Base-by-base conservation (phyloP, 345 rosid species). In the Salix viminalis region DNA sequence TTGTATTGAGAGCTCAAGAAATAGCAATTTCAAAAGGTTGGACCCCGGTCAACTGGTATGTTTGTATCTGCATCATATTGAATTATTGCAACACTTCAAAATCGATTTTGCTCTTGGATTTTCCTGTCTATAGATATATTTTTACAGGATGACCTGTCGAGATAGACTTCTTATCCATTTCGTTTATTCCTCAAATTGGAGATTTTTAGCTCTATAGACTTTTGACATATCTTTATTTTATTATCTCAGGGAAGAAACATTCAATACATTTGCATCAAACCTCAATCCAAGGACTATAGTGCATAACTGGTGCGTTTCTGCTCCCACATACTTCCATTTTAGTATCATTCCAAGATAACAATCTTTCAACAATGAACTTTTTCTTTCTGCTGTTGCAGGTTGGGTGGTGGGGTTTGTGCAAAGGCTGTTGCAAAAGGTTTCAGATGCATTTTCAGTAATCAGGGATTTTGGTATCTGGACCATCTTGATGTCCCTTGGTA, bases 41-140 rank as follows among this genome's bases (percentile, higher is more conserved):
- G 95, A 93, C 87, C 11, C 97, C 98, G 18, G 98, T 91, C 73
- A 93, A 93, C 82, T 93, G 98, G 98, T 91, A 87, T 65, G 79
- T 61, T 67, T 73, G 11, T 15, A 76, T 26, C 69, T 67, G 5
- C 41, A 41, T 30, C 65, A 58, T 58, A 21, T 30, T 7, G 14
- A 14, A 46, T 71, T 19, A 52, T 42, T 61, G 54, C 28, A 21
- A 23, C 42, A 69, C 26, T 68, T 77, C 44, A 34, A 54, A 37
- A 58, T 52, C 18, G 8, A 42, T 36, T 79, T 65, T 67, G 21
- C 74, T 64, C 32, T 41, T 50, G 52, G 36, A 7, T 56, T 54
- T 60, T 48, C 64, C 52, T 73, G 54, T 65, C 39, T 30, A 30
- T 15, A 32, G 41, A 26, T n/a, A 2, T 16, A 1, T 14, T 13